Percentiles rank a stretch among this genome's conserved stretches.
phyloP scores from a whole-genome alignment of 2,329 filamentous ascomycete species.

The Colletotrichum ledebouriae region DNA sequence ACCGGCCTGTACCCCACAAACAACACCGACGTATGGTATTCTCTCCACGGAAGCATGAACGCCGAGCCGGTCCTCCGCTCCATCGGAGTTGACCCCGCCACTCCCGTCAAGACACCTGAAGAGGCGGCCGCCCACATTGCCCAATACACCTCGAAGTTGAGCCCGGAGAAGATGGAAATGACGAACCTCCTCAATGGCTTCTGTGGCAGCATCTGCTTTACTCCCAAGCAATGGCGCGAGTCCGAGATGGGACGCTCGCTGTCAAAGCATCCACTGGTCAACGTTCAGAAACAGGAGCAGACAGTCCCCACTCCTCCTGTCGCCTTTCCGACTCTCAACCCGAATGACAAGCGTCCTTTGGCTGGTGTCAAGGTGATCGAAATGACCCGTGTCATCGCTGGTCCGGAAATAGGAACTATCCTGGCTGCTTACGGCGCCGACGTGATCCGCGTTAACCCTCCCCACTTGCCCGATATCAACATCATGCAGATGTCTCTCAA shows the following conservation, averaged over 20 bases:
- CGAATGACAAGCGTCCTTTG: conserved; percentile 52
- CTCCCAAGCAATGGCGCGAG: conserved; percentile 32
- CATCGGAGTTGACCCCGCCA: conserved; percentile 56
- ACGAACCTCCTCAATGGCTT: conserved; percentile 34
- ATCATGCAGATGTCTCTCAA: conserved; percentile 57
- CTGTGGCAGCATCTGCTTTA: conserved; percentile 37
- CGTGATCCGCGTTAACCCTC: conserved; percentile 60
- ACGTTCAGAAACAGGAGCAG: conserved; percentile 52
- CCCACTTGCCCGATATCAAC: conserved; percentile 57
- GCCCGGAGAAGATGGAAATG: conserved; percentile 37
- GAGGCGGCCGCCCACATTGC: conserved; percentile 32
- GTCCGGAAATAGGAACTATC: conserved; percentile 58
- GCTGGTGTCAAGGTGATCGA: conserved; percentile 65
- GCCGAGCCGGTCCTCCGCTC: conserved; percentile 57
- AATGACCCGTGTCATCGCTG: conserved; percentile 62
- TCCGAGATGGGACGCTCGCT: conserved; percentile 37
- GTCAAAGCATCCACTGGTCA: conserved; percentile 50
- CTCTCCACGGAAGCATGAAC: conserved; percentile 63
- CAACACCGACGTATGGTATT: conserved; percentile 61
- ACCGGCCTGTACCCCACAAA: conserved; percentile 63
- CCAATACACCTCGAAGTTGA: conserved; percentile 20
- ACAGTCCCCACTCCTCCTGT: conserved; percentile 50
- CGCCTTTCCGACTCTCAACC: conserved; percentile 49
- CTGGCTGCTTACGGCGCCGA: conserved; percentile 60
- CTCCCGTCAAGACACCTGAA: conserved; percentile 19